These are phyloP conservation scores for Voacanga thouarsii DNA, from an alignment of 257 asterid genomes.

Conservation along the genomic window DNA sequence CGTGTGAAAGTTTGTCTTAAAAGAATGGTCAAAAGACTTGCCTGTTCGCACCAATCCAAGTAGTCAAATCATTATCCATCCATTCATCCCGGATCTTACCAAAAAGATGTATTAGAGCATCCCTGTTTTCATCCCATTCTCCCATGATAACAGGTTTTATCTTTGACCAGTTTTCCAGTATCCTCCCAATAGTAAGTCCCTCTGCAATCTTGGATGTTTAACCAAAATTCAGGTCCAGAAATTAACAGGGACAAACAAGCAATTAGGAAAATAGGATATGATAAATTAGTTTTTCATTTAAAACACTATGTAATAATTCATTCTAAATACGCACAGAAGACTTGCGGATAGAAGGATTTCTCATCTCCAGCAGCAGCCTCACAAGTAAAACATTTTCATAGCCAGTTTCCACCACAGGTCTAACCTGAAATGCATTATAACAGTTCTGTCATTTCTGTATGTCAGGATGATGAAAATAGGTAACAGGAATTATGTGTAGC, in stretches of 20 bases:
- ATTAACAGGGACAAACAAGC: slow-evolving; percentile 11
- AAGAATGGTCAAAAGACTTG: slow-evolving; percentile 22
- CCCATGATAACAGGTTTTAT: slow-evolving; percentile 75
- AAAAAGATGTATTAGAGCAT: slow-evolving; percentile 67
- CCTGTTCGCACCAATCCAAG: slow-evolving; percentile 91
- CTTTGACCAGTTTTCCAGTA: slow-evolving; percentile 73
- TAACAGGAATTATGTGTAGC: neutral
- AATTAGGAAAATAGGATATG: slow-evolving; percentile 6
- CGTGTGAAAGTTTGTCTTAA: neutral
- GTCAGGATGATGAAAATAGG: neutral
- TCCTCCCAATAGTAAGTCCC: slow-evolving; percentile 62
- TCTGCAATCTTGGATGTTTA: slow-evolving; percentile 64
- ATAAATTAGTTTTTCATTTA: neutral
- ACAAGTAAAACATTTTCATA: slow-evolving; percentile 85
- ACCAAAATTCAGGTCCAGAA: slow-evolving; percentile 22
- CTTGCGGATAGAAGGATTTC: slow-evolving; percentile 64
- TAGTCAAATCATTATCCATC: slow-evolving; percentile 67
- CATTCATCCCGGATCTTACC: slow-evolving; percentile 91
- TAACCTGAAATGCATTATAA: slow-evolving; percentile 53
- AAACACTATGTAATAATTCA: neutral
- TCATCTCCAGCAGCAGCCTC: slow-evolving; percentile 77
- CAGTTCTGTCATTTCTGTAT: slow-evolving; percentile 16
- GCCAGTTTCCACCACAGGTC: slow-evolving; percentile 98
- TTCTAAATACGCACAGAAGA: slow-evolving; percentile 67
- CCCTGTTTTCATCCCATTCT: slow-evolving; percentile 82